These are phyloP conservation scores for Eucalyptus victrix DNA, from an alignment of 345 rosid genomes.

Conservation along the genomic window DNA sequence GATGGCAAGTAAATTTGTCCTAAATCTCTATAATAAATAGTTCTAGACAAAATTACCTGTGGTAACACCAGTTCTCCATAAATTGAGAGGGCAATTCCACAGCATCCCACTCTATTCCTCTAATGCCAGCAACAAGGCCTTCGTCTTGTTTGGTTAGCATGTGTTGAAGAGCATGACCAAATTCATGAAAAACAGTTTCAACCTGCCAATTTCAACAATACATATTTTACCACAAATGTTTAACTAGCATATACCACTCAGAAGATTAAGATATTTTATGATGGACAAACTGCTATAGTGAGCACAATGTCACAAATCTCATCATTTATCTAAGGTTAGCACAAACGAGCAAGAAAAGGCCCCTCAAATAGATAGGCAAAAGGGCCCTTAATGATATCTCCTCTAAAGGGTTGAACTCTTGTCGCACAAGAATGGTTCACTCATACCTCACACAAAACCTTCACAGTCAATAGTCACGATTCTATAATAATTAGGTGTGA, in stretches of 20 bases:
- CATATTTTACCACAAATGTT: neutral
- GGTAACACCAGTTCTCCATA: constrained; percentile 99
- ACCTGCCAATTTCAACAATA: constrained; percentile 30
- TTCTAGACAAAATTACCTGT: constrained; percentile 31
- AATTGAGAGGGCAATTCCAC: constrained; percentile 92
- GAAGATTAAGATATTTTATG: neutral
- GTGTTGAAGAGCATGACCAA: constrained; percentile 95
- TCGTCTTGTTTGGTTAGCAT: constrained; percentile 90
- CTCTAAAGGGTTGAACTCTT: neutral
- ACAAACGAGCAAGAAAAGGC: neutral
- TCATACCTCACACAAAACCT: neutral
- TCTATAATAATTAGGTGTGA: neutral
- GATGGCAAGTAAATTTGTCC: neutral
- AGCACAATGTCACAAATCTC: neutral
- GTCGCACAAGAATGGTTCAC: neutral
- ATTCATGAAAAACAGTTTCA: constrained; percentile 94
- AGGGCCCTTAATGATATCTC: neutral
- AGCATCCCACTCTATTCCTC: constrained; percentile 94
- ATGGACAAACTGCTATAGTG: neutral
- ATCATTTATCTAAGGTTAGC: neutral
- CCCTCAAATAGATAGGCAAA: neutral
- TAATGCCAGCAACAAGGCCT: constrained; percentile 81
- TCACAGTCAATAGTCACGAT: neutral
- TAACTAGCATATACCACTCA: neutral
- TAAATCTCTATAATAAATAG: neutral